A percentile compares a stretch with the other conserved stretches of the same genome.
Conservation (phyloP, 1,139 yeast genomes). For the Candida glucosophila region DNA sequence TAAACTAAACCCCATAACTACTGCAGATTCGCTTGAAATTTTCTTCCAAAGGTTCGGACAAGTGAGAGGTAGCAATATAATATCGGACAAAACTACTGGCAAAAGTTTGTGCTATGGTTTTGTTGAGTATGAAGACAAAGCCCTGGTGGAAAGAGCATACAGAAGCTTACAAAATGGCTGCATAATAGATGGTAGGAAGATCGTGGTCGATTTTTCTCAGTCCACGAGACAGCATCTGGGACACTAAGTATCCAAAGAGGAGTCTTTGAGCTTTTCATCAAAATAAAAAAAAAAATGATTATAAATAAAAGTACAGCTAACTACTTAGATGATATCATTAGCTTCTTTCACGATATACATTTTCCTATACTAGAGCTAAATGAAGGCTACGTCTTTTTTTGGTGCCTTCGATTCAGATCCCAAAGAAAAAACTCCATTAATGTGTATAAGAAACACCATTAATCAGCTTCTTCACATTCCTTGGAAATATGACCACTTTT, state of each 20-base stretch:
- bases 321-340: too few species aligned
- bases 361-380: too few species aligned
- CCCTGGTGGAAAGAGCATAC: slow-evolving; percentile 53
- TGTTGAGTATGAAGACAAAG: slow-evolving; percentile 41
- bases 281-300: too few species aligned
- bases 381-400: too few species aligned
- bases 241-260: too few species aligned
- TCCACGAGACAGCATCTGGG: too few species aligned
- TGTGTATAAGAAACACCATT: not conserved
- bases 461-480: slow-evolving; percentile 18
- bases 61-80: slow-evolving; percentile 44
- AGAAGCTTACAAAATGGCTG: slow-evolving; percentile 48
- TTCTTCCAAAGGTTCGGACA: slow-evolving; percentile 56
- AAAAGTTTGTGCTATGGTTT: slow-evolving; percentile 54
- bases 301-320: too few species aligned
- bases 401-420: too few species aligned
- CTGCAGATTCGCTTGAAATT: slow-evolving; percentile 41
- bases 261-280: too few species aligned
- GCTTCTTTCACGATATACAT: too few species aligned
- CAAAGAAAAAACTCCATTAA: too few species aligned
- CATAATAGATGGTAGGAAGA: slow-evolving; percentile 54
- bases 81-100: slow-evolving; percentile 27
- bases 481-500: slow-evolving; percentile 27
- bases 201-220: slow-evolving; percentile 64
- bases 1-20: slow-evolving; percentile 53